phyloP scores from a whole-genome alignment of 805 yeast species.

The Scheffersomyces ergatensis region DNA sequence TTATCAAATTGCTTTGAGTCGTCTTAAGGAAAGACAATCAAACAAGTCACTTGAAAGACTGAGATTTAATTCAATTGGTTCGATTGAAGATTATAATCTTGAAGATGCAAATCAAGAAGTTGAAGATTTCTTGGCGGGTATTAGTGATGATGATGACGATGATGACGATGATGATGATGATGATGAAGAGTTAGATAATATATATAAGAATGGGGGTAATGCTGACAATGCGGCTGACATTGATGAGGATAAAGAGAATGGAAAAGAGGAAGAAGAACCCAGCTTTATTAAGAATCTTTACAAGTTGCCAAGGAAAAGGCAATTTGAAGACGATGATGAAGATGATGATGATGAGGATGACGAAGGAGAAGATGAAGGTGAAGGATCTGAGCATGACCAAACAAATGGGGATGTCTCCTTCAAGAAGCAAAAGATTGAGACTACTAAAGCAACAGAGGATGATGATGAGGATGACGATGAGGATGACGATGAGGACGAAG shows the following conservation, averaged over 20 bases:
- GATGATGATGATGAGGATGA: slow-evolving; percentile 18
- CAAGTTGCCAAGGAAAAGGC: slow-evolving; percentile 12
- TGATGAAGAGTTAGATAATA: slow-evolving; percentile 10
- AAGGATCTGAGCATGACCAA: not conserved
- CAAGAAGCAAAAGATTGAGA: slow-evolving; percentile 8
- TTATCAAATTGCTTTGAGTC: slow-evolving; percentile 27
- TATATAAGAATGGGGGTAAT: slow-evolving; percentile 1
- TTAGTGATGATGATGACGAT: slow-evolving; percentile 38
- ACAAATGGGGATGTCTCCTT: not conserved
- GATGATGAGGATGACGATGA: slow-evolving; percentile 15
- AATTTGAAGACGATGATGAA: slow-evolving; percentile 12
- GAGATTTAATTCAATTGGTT: slow-evolving; percentile 29
- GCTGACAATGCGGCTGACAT: slow-evolving; percentile 23
- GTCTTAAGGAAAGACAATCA: slow-evolving; percentile 3
- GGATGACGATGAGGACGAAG: slow-evolving; percentile 25
- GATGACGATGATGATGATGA: slow-evolving; percentile 20
- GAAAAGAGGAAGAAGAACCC: slow-evolving; percentile 7
- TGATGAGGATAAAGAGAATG: slow-evolving; percentile 16
- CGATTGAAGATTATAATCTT: slow-evolving; percentile 35
- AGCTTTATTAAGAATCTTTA: slow-evolving; percentile 26
- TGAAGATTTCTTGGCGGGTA: slow-evolving; percentile 47
- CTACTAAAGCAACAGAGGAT: not conserved
- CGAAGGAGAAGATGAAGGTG: slow-evolving; percentile 7
- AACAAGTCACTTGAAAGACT: slow-evolving; percentile 16
- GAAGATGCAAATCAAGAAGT: slow-evolving; percentile 44